Evolutionary conservation across 2,329 filamentous ascomycete species (phyloP).

Genomic region (Scleromitrula shiraiana): DNA sequence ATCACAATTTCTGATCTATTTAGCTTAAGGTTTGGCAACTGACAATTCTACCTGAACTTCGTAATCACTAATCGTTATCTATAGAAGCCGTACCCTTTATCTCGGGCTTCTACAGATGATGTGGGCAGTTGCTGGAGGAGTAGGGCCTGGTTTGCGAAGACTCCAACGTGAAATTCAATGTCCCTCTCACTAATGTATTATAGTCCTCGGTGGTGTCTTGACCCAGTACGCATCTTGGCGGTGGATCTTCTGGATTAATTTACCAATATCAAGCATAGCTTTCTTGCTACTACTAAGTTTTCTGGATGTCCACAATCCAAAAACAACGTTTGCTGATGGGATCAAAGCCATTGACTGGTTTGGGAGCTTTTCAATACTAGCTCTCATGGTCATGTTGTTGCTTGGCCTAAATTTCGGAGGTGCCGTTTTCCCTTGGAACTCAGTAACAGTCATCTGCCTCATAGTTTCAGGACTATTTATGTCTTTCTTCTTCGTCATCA

Average conservation of each 20-base stretch:
- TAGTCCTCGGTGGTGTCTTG: slow-evolving; percentile 28
- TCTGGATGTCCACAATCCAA: slow-evolving; percentile 57
- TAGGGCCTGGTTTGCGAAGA: no score
- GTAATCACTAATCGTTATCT: slow-evolving; percentile 58
- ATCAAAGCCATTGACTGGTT: slow-evolving; percentile 51
- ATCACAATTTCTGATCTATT: slow-evolving; percentile 45
- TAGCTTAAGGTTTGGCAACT: slow-evolving; percentile 44
- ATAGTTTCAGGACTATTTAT: slow-evolving; percentile 61
- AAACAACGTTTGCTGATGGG: slow-evolving; percentile 47
- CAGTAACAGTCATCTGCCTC: slow-evolving; percentile 67
- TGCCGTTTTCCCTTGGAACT: slow-evolving; percentile 60
- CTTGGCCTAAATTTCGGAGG: slow-evolving; percentile 80
- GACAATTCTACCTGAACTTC: no score
- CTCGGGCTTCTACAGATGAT: slow-evolving; percentile 52
- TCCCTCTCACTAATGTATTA: no score
- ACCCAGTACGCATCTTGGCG: background rate
- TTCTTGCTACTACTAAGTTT: slow-evolving; percentile 50
- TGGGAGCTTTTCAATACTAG: slow-evolving; percentile 56
- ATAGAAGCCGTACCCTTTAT: no score
- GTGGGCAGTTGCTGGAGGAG: slow-evolving; percentile 52
- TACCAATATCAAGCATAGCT: slow-evolving; percentile 24
- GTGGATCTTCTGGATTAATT: slow-evolving; percentile 46
- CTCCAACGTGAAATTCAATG: no score
- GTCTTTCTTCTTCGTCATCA: slow-evolving; percentile 53
- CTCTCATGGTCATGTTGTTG: slow-evolving; percentile 72